Percentiles rank a stretch among this genome's conserved stretches.
phyloP scores from a whole-genome alignment of 805 yeast species.

The Metschnikowia sp. region DNA sequence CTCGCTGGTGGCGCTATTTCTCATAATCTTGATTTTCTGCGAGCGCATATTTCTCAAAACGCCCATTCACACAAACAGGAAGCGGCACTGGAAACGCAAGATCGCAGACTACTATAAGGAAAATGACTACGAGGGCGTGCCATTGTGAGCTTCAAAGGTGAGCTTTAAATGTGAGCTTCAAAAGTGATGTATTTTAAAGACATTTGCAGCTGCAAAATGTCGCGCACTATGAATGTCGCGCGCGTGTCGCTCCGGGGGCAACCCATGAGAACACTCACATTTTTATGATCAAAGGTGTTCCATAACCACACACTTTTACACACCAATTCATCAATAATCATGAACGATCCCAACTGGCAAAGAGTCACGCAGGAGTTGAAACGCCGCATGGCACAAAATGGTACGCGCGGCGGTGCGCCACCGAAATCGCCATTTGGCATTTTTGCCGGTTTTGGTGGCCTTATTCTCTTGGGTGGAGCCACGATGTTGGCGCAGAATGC shows the following conservation, averaged over 20 bases:
- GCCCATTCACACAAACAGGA: slow-evolving; percentile 71
- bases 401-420: slow-evolving; percentile 23
- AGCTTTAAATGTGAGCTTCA: slow-evolving; percentile 31
- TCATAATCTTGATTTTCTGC: slow-evolving; percentile 49
- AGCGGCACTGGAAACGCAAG: slow-evolving; percentile 58
- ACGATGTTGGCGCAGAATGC: slow-evolving; percentile 36
- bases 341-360: slow-evolving; percentile 43
- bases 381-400: slow-evolving; percentile 29
- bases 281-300: neutral
- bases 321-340: slow-evolving; percentile 2
- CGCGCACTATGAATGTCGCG: slow-evolving; percentile 5
- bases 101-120: slow-evolving; percentile 53
- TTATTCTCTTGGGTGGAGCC: slow-evolving; percentile 39
- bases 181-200: neutral
- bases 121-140: slow-evolving; percentile 82
- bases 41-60: slow-evolving; percentile 53
- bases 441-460: slow-evolving; percentile 42
- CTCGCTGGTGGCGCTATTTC: slow-evolving; percentile 51
- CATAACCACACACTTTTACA: neutral
- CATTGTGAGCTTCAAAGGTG: slow-evolving; percentile 43
- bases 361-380: slow-evolving; percentile 39
- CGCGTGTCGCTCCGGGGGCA: slow-evolving; percentile 1
- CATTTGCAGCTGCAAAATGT: neutral
- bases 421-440: slow-evolving; percentile 37
- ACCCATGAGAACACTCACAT: neutral